Evolutionary conservation across 345 rosid genomes (phyloP).

Genomic region (Geranium brycei): DNA sequence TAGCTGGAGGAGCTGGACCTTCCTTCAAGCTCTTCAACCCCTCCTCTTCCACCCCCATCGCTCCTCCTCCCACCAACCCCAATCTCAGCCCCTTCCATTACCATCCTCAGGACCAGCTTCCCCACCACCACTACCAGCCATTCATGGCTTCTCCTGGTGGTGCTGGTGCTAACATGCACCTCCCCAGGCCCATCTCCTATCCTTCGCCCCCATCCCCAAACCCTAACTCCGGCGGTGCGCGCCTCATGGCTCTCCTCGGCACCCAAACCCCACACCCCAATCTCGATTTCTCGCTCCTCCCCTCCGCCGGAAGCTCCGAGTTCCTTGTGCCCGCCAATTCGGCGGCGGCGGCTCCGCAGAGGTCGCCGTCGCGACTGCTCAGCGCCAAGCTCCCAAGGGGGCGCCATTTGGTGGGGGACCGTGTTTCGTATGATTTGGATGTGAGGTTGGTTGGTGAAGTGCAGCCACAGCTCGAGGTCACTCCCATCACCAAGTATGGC

Average conservation of each 20-base stretch:
- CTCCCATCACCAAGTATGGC: constrained; percentile 60
- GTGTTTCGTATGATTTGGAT: constrained; percentile 42
- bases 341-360: constrained; percentile 3
- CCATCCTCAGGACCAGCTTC: constrained; percentile 22
- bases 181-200: constrained; percentile 7
- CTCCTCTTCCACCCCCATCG: constrained; percentile 14
- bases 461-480: constrained; percentile 66
- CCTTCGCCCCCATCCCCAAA: constrained; percentile 5
- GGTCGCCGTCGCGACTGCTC: constrained; percentile 27
- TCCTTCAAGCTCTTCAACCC: constrained; percentile 28
- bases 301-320: constrained; percentile 8
- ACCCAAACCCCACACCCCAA: constrained; percentile 16
- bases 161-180: constrained; percentile 7
- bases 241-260: constrained; percentile 21
- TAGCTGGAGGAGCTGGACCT: constrained; percentile 11
- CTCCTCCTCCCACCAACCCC: constrained; percentile 9
- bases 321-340: constrained; percentile 12
- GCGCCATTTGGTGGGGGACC: constrained; percentile 36
- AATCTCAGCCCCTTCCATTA: background rate
- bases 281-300: constrained; percentile 10
- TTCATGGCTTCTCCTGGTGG: background rate
- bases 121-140: constrained; percentile 15
- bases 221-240: constrained; percentile 15
- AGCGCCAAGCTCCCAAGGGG: constrained; percentile 54
- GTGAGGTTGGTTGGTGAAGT: constrained; percentile 44